Percentiles rank a stretch among this genome's conserved stretches.
These are phyloP conservation scores for Apiospora phragmitis DNA, from an alignment of 2,329 filamentous ascomycete species.

Conservation along the genomic window DNA sequence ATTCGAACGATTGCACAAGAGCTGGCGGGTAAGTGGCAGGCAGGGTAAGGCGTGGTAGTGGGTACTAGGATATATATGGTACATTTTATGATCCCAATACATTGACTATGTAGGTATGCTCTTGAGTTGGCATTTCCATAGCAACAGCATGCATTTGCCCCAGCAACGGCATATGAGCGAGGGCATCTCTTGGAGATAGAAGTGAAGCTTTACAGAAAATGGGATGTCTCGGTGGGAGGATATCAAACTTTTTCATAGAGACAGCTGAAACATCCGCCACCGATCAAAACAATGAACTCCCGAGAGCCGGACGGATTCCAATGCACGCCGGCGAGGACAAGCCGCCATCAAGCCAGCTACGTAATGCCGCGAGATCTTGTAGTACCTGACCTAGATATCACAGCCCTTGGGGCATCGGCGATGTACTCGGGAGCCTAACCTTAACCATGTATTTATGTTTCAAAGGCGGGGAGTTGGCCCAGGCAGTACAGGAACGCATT, in stretches of 20 bases:
- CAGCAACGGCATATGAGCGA: background rate
- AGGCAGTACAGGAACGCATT: background rate
- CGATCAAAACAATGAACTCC: conserved; percentile 4
- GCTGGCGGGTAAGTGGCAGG: background rate
- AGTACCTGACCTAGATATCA: background rate
- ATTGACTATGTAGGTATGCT: background rate
- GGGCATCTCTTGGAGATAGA: background rate
- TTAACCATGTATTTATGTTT: background rate
- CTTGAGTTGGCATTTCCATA: background rate
- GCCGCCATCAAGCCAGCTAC: background rate
- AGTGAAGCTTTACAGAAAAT: background rate
- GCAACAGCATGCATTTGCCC: background rate
- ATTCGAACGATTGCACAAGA: background rate
- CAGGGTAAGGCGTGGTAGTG: background rate
- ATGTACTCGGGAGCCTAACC: background rate
- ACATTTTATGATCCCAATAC: background rate
- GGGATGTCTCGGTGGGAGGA: background rate
- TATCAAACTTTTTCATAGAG: background rate
- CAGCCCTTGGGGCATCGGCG: background rate
- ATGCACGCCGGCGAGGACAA: background rate
- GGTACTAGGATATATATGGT: background rate
- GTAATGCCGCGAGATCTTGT: background rate
- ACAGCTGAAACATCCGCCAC: background rate
- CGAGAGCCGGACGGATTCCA: background rate
- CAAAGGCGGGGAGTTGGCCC: background rate